Conservation (phyloP, 768 basidiomycete genomes). For the Lactifluus subvellereus region DNA sequence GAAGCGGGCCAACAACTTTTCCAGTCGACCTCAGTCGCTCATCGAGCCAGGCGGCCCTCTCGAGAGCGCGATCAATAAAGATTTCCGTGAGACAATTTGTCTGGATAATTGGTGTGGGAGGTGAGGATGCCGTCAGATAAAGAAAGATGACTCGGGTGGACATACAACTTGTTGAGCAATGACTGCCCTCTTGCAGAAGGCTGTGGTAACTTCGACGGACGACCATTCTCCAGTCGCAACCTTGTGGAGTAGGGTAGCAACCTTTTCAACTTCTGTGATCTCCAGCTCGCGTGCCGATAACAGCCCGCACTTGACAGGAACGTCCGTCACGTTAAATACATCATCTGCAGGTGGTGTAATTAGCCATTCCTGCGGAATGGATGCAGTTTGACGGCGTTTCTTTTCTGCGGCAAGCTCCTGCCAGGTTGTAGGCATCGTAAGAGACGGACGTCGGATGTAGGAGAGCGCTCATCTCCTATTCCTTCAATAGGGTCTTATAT, state of each 20-base stretch:
- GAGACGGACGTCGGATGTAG: neutral
- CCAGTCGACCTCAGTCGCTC: slow-evolving; percentile 36
- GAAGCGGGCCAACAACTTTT: slow-evolving; percentile 40
- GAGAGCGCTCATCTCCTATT: too few species aligned
- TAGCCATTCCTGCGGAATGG: slow-evolving; percentile 64
- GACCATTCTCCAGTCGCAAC: slow-evolving; percentile 53
- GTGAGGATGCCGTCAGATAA: neutral
- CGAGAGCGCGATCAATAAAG: slow-evolving; percentile 41
- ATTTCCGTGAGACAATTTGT: slow-evolving; percentile 48
- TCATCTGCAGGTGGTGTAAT: slow-evolving; percentile 43
- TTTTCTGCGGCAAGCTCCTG: slow-evolving; percentile 20
- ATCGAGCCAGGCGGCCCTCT: slow-evolving; percentile 40
- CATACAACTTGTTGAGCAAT: slow-evolving; percentile 46
- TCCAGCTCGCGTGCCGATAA: slow-evolving; percentile 51
- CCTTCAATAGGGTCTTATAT: too few species aligned
- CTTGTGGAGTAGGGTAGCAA: slow-evolving; percentile 42
- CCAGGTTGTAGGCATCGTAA: slow-evolving; percentile 16
- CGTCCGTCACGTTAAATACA: slow-evolving; percentile 45
- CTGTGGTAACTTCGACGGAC: slow-evolving; percentile 44
- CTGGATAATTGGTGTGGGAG: slow-evolving; percentile 23
- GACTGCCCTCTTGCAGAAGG: slow-evolving; percentile 45
- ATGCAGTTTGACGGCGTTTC: slow-evolving; percentile 38
- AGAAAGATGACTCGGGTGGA: neutral
- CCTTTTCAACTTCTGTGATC: slow-evolving; percentile 53
- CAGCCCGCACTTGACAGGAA: slow-evolving; percentile 53